Conservation (phyloP, 2,329 filamentous ascomycete genomes). For the Corinectria fuckeliana region DNA sequence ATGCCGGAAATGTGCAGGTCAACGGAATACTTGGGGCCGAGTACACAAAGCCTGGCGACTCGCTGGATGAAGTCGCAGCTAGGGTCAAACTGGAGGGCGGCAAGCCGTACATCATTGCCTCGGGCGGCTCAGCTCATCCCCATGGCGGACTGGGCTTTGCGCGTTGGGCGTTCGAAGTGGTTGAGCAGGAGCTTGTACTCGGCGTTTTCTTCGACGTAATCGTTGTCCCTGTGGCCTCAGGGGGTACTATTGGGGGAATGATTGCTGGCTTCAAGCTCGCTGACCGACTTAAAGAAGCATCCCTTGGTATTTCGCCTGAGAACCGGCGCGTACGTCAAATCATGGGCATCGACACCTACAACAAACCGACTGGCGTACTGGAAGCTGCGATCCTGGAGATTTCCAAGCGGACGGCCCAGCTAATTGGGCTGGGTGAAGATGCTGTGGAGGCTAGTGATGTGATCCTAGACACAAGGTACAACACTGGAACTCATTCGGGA, state of each 20-base stretch:
- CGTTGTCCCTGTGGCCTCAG: slow-evolving; percentile 7
- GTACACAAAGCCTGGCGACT: background rate
- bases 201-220: background rate
- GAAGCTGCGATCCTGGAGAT: background rate
- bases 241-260: slow-evolving; percentile 5
- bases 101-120: background rate
- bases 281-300: background rate
- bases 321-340: background rate
- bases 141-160: background rate
- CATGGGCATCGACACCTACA: background rate
- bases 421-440: background rate
- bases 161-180: background rate
- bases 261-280: slow-evolving; percentile 5
- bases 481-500: background rate
- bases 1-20: background rate
- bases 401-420: background rate
- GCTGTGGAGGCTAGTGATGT: background rate
- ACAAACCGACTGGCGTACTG: background rate
- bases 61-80: background rate
- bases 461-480: background rate
- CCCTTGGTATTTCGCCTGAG: background rate
- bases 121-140: background rate
- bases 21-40: background rate
- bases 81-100: background rate
- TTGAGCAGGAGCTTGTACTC: background rate